Evolutionary conservation across 352 stramenopile genomes (phyloP).

Genomic region (Aphanomyces astaci): DNA sequence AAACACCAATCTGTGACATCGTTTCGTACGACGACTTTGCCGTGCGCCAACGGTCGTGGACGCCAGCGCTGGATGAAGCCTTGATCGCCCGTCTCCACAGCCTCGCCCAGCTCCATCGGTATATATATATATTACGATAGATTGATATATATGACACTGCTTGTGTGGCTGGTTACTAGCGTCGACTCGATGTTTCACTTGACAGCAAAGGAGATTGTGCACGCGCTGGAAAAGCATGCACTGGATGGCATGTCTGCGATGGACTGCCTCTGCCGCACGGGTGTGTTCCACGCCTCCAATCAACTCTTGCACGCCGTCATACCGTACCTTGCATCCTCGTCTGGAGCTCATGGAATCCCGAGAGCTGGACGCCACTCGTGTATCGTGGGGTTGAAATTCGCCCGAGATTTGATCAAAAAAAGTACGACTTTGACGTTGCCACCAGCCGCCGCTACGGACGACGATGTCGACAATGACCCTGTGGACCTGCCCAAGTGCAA

Average conservation of each 20-base stretch:
- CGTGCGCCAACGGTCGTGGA: constrained; percentile 14
- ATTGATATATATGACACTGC: too few species aligned
- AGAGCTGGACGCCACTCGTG: neutral
- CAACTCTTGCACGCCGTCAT: neutral
- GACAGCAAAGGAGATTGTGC: neutral
- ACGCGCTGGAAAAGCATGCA: neutral
- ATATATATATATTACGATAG: neutral
- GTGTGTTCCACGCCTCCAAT: neutral
- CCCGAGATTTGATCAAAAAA: constrained; percentile 13
- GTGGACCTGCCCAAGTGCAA: constrained; percentile 12
- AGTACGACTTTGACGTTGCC: constrained; percentile 1
- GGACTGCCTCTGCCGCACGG: constrained; percentile 4
- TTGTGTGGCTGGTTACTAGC: too few species aligned
- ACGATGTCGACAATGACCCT: constrained; percentile 16
- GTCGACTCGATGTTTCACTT: neutral
- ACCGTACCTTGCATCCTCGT: neutral
- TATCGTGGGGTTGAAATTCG: neutral
- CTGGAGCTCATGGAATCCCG: neutral
- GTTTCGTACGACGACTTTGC: neutral
- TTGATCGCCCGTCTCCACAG: constrained; percentile 32
- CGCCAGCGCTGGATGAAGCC: constrained; percentile 24
- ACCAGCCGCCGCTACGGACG: neutral
- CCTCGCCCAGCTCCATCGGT: constrained; percentile 31
- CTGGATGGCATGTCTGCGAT: neutral
- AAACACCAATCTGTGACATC: neutral